Evolutionary conservation across 371 early-diverging fungal species (phyloP).

Genomic region (Haplosporangium sp.): DNA sequence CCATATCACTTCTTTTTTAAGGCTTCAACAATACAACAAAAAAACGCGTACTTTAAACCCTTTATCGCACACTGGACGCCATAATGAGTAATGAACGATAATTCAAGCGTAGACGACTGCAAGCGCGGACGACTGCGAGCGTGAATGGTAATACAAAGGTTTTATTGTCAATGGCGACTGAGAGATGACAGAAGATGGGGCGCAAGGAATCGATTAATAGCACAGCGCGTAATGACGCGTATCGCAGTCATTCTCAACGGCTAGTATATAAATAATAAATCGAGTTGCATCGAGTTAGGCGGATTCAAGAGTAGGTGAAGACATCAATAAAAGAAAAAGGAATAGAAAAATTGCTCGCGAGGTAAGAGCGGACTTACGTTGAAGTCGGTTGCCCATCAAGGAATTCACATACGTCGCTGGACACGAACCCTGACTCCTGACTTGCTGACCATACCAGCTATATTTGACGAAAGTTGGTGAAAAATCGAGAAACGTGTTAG

Average conservation of each 20-base stretch:
- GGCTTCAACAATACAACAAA: neutral
- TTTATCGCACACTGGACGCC: too few species aligned
- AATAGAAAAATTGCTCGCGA: neutral
- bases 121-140: too few species aligned
- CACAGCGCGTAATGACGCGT: constrained; percentile 36
- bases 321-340: constrained; percentile 2
- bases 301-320: too few species aligned
- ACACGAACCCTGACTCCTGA: constrained; percentile 4
- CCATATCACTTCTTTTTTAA: constrained; percentile 1
- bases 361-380: constrained; percentile 26
- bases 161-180: too few species aligned
- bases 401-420: constrained; percentile 21
- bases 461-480: neutral
- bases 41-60: too few species aligned
- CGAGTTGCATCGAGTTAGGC: too few species aligned
- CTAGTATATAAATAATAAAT: neutral
- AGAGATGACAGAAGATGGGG: too few species aligned
- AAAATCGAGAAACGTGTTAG: neutral
- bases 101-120: too few species aligned
- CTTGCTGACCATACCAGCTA: constrained; percentile 42
- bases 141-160: too few species aligned
- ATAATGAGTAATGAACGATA: too few species aligned
- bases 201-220: constrained; percentile 7
- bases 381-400: constrained; percentile 41
- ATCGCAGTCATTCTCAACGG: constrained; percentile 19